Conservation (phyloP, 83 land plant species). For the Picea engelmannii region DNA sequence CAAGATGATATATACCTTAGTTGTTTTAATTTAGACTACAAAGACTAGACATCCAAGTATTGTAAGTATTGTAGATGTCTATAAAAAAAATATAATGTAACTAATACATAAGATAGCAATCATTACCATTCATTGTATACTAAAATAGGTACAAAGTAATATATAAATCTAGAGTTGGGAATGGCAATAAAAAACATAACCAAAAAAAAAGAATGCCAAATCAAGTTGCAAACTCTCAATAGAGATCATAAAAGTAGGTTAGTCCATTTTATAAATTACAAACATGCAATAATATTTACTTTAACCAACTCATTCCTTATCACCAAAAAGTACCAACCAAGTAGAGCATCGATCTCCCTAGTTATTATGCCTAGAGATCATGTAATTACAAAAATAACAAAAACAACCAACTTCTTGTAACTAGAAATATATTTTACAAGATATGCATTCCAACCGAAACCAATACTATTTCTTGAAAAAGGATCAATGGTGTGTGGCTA, state of each 20-base stretch:
- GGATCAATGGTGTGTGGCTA: conserved; percentile 67
- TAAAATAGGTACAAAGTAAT: too few relatives aligned
- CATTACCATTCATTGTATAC: neutral
- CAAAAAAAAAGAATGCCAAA: neutral
- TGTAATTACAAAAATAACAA: too few relatives aligned
- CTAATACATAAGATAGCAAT: neutral
- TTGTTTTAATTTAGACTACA: too few relatives aligned
- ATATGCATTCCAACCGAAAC: conserved; percentile 72
- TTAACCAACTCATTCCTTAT: neutral
- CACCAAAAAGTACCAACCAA: neutral
- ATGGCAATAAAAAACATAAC: too few relatives aligned
- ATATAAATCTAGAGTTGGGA: too few relatives aligned
- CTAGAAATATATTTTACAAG: conserved; percentile 30
- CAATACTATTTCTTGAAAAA: conserved; percentile 77
- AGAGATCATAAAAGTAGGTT: neutral
- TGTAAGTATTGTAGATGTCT: too few relatives aligned
- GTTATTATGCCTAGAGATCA: neutral
- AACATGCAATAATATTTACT: neutral
- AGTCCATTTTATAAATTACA: neutral
- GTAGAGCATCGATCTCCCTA: neutral
- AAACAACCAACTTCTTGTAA: neutral
- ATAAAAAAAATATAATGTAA: too few relatives aligned
- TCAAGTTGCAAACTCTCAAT: neutral
- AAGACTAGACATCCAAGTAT: too few relatives aligned
- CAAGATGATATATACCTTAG: too few relatives aligned